Evolutionary conservation across 768 basidiomycete genomes (phyloP), one percentile per base, ranked within the genome.

Genomic region (Obba rivulosa): DNA sequence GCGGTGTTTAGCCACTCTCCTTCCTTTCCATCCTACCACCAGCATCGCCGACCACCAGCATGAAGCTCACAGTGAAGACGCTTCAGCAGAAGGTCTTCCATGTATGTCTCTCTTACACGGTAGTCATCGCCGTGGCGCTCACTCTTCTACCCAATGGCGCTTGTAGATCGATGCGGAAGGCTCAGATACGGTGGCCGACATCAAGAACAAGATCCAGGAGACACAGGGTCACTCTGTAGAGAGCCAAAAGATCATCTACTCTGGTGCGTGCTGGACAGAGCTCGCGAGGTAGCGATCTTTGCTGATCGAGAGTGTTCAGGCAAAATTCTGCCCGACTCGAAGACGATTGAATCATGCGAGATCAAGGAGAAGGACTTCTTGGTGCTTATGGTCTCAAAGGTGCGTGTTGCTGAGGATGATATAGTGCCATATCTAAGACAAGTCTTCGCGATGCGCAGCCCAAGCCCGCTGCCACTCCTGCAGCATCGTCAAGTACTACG

Each of bases 341-440:
- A 93, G 73, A 87, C 86, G 2, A 78, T 99, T 31, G 87, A 79
- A 58, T 85, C 87, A 40, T 88, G 86, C 61, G 81, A 86, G 46
- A 89, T 98, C 75, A 94, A 96, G 72, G 95, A 98, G 69, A 98
- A 96, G 73, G 95, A 96, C 66, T 99, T 99, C 72, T 72, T 98
- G 51, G 96, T 99, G n/a, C 81, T 99, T 37, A 99, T 98, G 95
- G 90, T 97, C 28, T 81, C 92, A 43, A 98, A 96, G 82, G 94
- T 94, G 53, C 43, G 71, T 58, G 20, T 25, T 34, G 5, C 7
- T 13, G 13, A 31, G 10, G 7, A 8, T 43, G 28, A 46, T 35
- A 31, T 36, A 43, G 10, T 40, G 41, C 20, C 14, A 38, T n/a
- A 39, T 42, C 2, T 23, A 43, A 22, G 8, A 36, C 16, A 25